Percentiles rank a stretch among this genome's conserved stretches.
These are phyloP conservation scores for Brassica nigra DNA, from an alignment of 345 rosid species.

Conservation along the genomic window DNA sequence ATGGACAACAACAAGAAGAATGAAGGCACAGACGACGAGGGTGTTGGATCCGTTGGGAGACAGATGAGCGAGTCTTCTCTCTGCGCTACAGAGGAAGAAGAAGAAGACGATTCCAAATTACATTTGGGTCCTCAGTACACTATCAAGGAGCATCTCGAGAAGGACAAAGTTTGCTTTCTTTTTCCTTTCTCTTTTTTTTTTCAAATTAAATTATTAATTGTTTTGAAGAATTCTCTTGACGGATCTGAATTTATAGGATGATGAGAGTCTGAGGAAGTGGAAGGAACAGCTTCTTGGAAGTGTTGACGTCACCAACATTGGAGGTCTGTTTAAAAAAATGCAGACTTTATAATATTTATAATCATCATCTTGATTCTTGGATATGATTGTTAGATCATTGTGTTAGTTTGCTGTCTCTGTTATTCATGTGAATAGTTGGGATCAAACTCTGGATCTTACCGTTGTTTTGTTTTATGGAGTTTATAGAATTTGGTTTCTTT, in stretches of 20 bases:
- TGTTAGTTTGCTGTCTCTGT: not conserved
- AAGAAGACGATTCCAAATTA: constrained; percentile 48
- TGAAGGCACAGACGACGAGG: constrained; percentile 36
- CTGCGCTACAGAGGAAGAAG: constrained; percentile 54
- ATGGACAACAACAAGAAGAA: constrained; percentile 51
- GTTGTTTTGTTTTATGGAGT: not conserved
- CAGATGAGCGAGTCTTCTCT: constrained; percentile 53
- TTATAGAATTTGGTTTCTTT: not conserved
- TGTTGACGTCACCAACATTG: constrained; percentile 68
- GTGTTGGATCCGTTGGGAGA: constrained; percentile 41
- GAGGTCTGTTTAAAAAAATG: constrained; percentile 48
- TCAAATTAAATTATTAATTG: not conserved
- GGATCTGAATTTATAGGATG: constrained; percentile 52
- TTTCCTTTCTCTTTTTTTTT: not conserved
- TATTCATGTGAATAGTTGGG: not conserved
- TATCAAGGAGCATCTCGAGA: constrained; percentile 71
- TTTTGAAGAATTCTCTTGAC: not conserved
- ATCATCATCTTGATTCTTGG: not conserved
- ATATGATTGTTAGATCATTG: not conserved
- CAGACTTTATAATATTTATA: not conserved
- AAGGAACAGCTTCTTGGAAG: constrained; percentile 80
- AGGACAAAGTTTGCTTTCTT: constrained; percentile 56
- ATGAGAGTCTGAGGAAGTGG: constrained; percentile 85
- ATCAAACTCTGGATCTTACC: constrained; percentile 5
- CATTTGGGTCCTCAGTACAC: constrained; percentile 79